Base-by-base conservation (phyloP, 139 green algal genomes). In the Coelastrella sp. region DNA sequence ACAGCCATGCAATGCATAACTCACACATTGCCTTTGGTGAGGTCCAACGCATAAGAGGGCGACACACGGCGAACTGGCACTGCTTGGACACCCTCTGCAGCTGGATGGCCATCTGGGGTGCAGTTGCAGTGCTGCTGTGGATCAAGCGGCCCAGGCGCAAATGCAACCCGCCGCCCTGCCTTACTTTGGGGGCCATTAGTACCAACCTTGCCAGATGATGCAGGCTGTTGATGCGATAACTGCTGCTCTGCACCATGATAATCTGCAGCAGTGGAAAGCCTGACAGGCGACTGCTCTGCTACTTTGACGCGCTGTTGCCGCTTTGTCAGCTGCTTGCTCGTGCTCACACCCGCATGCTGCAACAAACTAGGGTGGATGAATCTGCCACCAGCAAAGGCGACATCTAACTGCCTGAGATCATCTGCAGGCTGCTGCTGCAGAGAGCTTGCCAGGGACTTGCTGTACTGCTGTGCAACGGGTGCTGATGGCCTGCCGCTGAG, bases 91-190 rank as follows among this genome's bases (percentile, higher is more conserved):
- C 86, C 86, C 41, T 90, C 86, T 4, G 32, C 32, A 30, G 69
- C 41, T 8, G 86, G 86, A 45, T 90, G 86, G 3, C 86, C 86
- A 50, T 90, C 86, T 1, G 27, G 6, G 2, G 73, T 75, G n/a
- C 27, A 53, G 37, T 59, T 32, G 79, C 21, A 48, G 67, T 8
- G 25, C 27, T 50, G 4, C 2, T 48, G 19, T 35, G 66, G 66
- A 30, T 17, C 8, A 43, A 89, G 40, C 21, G 79, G 85, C 17
- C 85, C 85, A 19, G n/a, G 38, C n/a, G 86, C 80, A 45, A 87
- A 89, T 2, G 30, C 50, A n/a, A 89, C 80, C 23, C 62, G 43
- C 63, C 45, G 66, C n/a, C 13, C 0, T 74, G n/a, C n/a, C n/a
- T n/a, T n/a, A n/a, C n/a, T n/a, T n/a, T n/a, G n/a, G n/a, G n/a